Conservation (phyloP, 176 grass and related monocot species). For the Thinopyrum elongatum region DNA sequence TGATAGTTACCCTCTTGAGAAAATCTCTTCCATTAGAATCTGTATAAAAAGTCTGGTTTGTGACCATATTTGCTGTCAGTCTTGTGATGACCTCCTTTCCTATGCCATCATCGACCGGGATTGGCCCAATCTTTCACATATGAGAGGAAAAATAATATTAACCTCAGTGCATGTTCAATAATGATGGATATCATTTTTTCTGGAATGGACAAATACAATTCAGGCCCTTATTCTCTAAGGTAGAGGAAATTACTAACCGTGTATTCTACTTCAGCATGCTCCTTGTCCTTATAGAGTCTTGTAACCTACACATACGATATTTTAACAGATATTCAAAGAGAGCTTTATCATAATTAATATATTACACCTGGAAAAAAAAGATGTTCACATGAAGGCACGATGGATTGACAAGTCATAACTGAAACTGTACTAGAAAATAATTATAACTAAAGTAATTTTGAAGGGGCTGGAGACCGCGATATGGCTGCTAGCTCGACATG, state of each 20-base stretch:
- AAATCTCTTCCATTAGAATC: slow-evolving; percentile 98
- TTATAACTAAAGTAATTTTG: not conserved
- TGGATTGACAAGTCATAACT: not conserved
- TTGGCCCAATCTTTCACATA: slow-evolving; percentile 77
- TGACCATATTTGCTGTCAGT: slow-evolving; percentile 78
- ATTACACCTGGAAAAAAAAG: not conserved
- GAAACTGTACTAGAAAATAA: not conserved
- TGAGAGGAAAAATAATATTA: slow-evolving; percentile 1
- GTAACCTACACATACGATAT: slow-evolving; percentile 57
- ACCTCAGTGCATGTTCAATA: not conserved
- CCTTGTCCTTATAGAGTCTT: slow-evolving; percentile 83
- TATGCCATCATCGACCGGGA: slow-evolving; percentile 57
- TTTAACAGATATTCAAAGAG: not conserved
- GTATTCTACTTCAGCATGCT: slow-evolving; percentile 93
- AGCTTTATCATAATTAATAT: not conserved
- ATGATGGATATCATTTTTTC: not conserved
- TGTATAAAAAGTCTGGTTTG: slow-evolving; percentile 73
- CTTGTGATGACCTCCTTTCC: slow-evolving; percentile 82
- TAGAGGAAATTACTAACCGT: slow-evolving; percentile 49
- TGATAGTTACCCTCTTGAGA: slow-evolving; percentile 63
- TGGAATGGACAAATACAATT: not conserved
- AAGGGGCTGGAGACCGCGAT: too few species aligned
- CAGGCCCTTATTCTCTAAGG: not conserved
- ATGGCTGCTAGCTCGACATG: too few species aligned
- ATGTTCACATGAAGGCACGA: not conserved